Percentiles rank a stretch among this genome's conserved stretches.
Evolutionary conservation across 164 flowering plant genomes (phyloP).

Genomic region (Annona squamosa): DNA sequence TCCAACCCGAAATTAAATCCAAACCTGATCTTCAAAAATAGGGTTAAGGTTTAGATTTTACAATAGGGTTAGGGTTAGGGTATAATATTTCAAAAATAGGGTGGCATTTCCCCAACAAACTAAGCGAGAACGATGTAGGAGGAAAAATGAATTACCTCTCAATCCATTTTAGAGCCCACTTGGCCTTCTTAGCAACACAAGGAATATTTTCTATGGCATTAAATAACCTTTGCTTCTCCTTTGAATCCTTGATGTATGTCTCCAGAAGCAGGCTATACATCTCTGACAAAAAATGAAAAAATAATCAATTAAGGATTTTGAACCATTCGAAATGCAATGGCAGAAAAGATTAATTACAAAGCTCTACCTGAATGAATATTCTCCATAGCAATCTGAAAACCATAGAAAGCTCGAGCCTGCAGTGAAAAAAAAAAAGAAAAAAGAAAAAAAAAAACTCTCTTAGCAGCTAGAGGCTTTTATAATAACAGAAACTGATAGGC

Average conservation of each 20-base stretch:
- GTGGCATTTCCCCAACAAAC: neutral
- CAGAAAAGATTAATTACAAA: conserved; percentile 12
- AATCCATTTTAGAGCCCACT: conserved; percentile 85
- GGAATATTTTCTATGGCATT: conserved; percentile 74
- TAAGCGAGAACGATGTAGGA: neutral
- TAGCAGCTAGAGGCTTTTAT: neutral
- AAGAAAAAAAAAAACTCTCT: neutral
- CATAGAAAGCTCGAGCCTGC: conserved; percentile 79
- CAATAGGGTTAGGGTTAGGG: too few species aligned
- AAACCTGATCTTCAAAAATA: too few species aligned
- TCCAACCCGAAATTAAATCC: too few species aligned
- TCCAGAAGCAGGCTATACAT: conserved; percentile 93
- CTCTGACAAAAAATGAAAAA: conserved; percentile 32
- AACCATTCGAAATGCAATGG: neutral
- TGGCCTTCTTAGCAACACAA: conserved; percentile 63
- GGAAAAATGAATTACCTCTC: conserved; percentile 30
- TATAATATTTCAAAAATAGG: neutral
- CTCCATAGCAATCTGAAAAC: conserved; percentile 86
- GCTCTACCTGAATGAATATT: conserved; percentile 77
- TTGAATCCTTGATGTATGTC: conserved; percentile 71
- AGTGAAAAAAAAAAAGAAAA: neutral
- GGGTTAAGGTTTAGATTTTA: too few species aligned
- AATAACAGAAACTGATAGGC: neutral
- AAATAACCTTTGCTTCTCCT: conserved; percentile 65
- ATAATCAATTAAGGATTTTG: neutral